Conservation (phyloP, 2,329 filamentous ascomycete species). For the Venturia aucupariae region DNA sequence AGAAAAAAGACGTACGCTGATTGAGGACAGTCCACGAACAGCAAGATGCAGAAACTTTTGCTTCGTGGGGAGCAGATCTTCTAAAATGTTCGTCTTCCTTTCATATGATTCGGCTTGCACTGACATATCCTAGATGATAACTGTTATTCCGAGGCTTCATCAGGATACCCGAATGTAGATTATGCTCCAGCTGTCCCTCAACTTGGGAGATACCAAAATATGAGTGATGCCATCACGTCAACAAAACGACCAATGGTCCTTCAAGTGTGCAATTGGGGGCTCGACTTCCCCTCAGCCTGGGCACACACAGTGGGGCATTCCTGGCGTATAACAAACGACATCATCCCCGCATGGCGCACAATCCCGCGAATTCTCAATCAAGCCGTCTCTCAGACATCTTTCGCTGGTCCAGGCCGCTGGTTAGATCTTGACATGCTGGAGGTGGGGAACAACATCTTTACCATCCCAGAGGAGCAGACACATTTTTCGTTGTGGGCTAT, state of each 20-base stretch:
- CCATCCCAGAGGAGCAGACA: conserved; percentile 33
- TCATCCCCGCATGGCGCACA: conserved; percentile 41
- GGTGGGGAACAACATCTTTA: conserved; percentile 34
- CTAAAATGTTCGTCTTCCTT: conserved; percentile 48
- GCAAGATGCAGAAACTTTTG: conserved; percentile 42
- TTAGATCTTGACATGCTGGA: conserved; percentile 41
- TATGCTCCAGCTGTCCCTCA: not conserved
- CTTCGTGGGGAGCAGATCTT: conserved; percentile 38
- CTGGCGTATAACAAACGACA: conserved; percentile 32
- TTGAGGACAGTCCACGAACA: conserved; percentile 35
- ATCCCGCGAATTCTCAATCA: conserved; percentile 27
- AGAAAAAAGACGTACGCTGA: conserved; percentile 42
- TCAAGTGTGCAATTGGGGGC: conserved; percentile 43
- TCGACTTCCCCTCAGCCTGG: conserved; percentile 37
- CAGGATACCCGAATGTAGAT: conserved; percentile 32
- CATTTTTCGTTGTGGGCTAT: conserved; percentile 42
- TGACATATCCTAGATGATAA: not conserved
- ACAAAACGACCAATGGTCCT: conserved; percentile 35
- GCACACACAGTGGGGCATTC: conserved; percentile 40
- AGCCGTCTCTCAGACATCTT: conserved; percentile 17
- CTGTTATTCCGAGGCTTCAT: conserved; percentile 13
- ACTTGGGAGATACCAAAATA: conserved; percentile 35
- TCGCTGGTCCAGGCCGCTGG: conserved; percentile 33
- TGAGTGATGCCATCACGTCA: conserved; percentile 43
- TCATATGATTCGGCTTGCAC: not conserved